Conservation (phyloP, 139 green algal species). For the Auxenochlorella pyrenoidosa region DNA sequence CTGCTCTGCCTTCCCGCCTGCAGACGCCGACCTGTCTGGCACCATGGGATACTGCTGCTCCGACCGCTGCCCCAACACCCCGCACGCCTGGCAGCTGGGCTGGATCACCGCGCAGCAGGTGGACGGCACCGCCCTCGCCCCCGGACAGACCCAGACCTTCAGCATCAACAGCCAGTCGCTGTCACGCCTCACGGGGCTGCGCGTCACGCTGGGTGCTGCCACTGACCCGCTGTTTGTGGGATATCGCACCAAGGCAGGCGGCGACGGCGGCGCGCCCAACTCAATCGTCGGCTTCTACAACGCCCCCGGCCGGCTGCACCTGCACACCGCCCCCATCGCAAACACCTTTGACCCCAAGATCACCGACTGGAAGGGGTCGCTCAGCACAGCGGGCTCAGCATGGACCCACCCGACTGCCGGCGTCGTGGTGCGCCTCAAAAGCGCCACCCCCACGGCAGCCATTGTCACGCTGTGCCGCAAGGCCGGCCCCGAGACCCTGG, state of each 20-base stretch:
- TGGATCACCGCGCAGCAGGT: constrained; percentile 17
- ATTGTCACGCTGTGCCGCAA: background rate
- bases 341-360: background rate
- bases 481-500: background rate
- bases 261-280: background rate
- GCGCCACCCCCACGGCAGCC: background rate
- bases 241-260: background rate
- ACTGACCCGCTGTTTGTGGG: background rate
- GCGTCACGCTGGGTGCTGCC: background rate
- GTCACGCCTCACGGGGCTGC: background rate
- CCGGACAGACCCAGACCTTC: background rate
- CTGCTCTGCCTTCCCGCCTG: too few species aligned
- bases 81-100: background rate
- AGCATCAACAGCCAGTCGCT: background rate
- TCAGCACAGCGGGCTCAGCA: background rate
- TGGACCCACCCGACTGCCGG: background rate
- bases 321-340: constrained; percentile 6
- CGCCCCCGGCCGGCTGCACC: background rate
- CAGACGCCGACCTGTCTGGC: too few species aligned
- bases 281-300: background rate
- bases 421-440: background rate
- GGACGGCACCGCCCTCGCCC: background rate
- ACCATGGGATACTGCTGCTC: too few species aligned
- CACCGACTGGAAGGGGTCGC: background rate
- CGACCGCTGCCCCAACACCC: too few species aligned